These are phyloP conservation scores for Globisporangium ultimum DNA, from an alignment of 352 stramenopile species.

Conservation along the genomic window DNA sequence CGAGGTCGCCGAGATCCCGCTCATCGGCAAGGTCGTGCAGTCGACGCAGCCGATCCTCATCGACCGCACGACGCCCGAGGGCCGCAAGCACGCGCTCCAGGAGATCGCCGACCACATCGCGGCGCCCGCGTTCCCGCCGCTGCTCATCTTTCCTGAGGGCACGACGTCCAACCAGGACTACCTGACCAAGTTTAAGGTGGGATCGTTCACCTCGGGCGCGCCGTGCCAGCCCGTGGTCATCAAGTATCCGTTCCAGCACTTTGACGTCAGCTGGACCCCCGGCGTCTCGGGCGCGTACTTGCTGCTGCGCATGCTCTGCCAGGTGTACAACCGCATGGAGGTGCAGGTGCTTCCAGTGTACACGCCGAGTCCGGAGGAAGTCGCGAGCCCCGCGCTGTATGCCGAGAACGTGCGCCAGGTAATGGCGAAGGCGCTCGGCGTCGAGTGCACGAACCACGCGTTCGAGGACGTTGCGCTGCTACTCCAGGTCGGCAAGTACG, in stretches of 20 bases:
- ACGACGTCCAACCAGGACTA: conserved; percentile 72
- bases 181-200: conserved; percentile 75
- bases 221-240: conserved; percentile 60
- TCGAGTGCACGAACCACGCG: conserved; percentile 68
- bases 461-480: conserved; percentile 71
- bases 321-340: conserved; percentile 66
- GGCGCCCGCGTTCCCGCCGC: conserved; percentile 36
- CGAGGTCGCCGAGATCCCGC: conserved; percentile 49
- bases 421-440: conserved; percentile 47
- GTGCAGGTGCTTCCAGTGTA: conserved; percentile 60
- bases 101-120: conserved; percentile 61
- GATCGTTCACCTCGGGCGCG: conserved; percentile 56
- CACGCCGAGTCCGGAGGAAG: conserved; percentile 35
- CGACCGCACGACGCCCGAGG: conserved; percentile 42
- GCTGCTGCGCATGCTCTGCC: conserved; percentile 56
- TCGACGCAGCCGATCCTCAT: conserved; percentile 67
- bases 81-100: conserved; percentile 48
- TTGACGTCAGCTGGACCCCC: conserved; percentile 70
- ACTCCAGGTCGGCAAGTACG: conserved; percentile 52
- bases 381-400: conserved; percentile 43
- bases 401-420: conserved; percentile 52
- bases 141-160: conserved; percentile 71
- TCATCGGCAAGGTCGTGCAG: conserved; percentile 55
- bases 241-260: conserved; percentile 65
- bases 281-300: conserved; percentile 51